Percentiles rank a stretch among this genome's conserved stretches.
Conservation (phyloP, 2,329 filamentous ascomycete species). For the Cytospora leucostoma region DNA sequence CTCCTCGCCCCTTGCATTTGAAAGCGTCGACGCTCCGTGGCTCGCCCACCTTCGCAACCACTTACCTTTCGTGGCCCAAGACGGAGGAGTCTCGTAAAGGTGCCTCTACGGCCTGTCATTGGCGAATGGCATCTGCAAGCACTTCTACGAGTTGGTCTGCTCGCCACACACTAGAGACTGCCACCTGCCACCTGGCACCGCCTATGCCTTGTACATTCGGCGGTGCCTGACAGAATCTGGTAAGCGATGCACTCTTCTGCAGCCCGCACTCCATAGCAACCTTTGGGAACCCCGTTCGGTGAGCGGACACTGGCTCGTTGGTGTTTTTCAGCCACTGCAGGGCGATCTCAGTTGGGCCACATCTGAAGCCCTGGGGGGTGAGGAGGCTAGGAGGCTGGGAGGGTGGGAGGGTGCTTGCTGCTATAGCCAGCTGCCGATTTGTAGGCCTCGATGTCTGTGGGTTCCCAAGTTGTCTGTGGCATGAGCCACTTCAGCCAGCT, state of each 20-base stretch:
- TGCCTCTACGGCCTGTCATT: slow-evolving; percentile 14
- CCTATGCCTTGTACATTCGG: slow-evolving; percentile 13
- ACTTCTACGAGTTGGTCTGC: slow-evolving; percentile 18
- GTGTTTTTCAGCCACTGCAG: slow-evolving; percentile 3
- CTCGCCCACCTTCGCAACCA: slow-evolving; percentile 12
- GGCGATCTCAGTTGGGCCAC: background rate
- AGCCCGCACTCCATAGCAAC: slow-evolving; percentile 3
- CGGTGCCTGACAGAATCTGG: slow-evolving; percentile 22
- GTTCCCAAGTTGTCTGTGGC: slow-evolving; percentile 13
- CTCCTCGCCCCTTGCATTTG: slow-evolving; percentile 2
- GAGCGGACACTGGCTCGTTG: slow-evolving; percentile 12
- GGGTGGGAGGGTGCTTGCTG: background rate
- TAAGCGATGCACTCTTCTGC: slow-evolving; percentile 12
- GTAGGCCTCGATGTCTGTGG: background rate
- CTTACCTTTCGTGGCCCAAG: slow-evolving; percentile 4
- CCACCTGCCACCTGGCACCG: slow-evolving; percentile 24
- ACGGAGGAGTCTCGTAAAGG: background rate
- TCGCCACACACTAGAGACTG: slow-evolving; percentile 8
- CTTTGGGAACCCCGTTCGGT: background rate
- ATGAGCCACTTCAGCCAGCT: slow-evolving; percentile 3
- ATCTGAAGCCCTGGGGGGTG: slow-evolving; percentile 6
- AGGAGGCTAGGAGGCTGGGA: too few species aligned
- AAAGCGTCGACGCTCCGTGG: background rate
- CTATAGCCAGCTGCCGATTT: background rate
- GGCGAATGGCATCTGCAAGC: slow-evolving; percentile 23